Percentiles rank a stretch among this genome's conserved stretches.
Conservation (phyloP, 2,329 filamentous ascomycete species). For the Arthrinium phaeospermum region DNA sequence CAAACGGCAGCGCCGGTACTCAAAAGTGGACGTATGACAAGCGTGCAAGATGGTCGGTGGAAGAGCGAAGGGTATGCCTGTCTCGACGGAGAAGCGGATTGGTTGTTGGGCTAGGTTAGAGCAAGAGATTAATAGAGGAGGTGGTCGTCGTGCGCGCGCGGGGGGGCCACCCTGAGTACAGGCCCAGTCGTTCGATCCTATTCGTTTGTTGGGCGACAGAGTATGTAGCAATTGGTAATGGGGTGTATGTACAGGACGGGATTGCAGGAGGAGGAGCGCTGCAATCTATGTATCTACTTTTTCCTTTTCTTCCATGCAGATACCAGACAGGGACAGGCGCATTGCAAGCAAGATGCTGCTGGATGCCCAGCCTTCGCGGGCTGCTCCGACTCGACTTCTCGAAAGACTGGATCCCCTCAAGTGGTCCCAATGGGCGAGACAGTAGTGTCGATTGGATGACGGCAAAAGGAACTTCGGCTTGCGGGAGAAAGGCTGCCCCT, state of each 20-base stretch:
- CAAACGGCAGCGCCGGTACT: constrained; percentile 19
- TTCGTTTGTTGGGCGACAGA: constrained; percentile 15
- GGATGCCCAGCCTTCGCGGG: background rate
- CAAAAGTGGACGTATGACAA: constrained; percentile 20
- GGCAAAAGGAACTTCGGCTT: background rate
- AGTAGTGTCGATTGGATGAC: constrained; percentile 12
- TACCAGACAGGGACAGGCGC: background rate
- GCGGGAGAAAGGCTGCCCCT: background rate
- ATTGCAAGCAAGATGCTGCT: background rate
- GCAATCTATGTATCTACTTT: background rate
- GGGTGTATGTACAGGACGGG: background rate
- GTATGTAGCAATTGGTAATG: background rate
- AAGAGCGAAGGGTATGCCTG: constrained; percentile 14
- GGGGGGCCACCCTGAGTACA: background rate
- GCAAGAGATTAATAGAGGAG: constrained; percentile 12
- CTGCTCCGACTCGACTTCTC: background rate
- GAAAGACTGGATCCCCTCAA: background rate
- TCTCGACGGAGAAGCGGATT: background rate
- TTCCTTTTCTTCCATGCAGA: background rate
- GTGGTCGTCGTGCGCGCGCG: constrained; percentile 2
- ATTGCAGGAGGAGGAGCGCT: background rate
- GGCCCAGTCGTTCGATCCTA: constrained; percentile 12
- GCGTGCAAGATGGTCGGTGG: constrained; percentile 8
- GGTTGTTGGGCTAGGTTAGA: constrained; percentile 13
- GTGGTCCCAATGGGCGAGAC: background rate